Conservation (phyloP, 2,329 filamentous ascomycete species). For the Blumeria hordei region DNA sequence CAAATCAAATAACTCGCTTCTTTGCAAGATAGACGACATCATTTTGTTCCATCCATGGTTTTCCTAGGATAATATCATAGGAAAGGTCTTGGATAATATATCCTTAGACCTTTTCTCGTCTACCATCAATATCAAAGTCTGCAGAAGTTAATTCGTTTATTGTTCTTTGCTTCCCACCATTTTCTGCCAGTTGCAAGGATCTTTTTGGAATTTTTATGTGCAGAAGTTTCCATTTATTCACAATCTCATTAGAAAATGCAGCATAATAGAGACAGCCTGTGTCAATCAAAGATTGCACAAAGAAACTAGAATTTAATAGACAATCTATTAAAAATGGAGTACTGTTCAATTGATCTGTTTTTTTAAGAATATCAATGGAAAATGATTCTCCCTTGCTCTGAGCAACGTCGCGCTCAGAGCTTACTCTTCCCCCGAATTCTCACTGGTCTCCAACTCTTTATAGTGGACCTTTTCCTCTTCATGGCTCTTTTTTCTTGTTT, state of each 20-base stretch:
- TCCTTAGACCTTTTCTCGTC: neutral
- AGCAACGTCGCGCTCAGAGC: neutral
- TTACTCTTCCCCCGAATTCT: neutral
- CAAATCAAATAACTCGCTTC: neutral
- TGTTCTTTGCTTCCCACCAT: neutral
- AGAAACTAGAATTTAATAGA: neutral
- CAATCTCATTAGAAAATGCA: neutral
- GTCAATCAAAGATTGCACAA: neutral
- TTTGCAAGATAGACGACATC: neutral
- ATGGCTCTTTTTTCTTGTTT: neutral
- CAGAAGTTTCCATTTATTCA: neutral
- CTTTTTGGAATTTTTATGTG: neutral
- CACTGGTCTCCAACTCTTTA: neutral
- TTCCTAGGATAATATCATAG: neutral
- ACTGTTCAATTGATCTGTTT: neutral
- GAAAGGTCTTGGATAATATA: neutral
- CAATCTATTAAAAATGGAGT: conserved; percentile 1
- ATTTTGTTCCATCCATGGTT: neutral
- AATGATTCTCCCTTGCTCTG: neutral
- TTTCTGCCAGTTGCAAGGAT: neutral
- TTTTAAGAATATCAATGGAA: neutral
- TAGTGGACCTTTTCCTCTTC: neutral
- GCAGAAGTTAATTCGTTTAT: neutral
- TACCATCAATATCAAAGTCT: neutral
- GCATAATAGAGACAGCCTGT: neutral